phyloP scores from a whole-genome alignment of 2,329 filamentous ascomycete genomes.

The Teratosphaeria pseudoeucalypti region DNA sequence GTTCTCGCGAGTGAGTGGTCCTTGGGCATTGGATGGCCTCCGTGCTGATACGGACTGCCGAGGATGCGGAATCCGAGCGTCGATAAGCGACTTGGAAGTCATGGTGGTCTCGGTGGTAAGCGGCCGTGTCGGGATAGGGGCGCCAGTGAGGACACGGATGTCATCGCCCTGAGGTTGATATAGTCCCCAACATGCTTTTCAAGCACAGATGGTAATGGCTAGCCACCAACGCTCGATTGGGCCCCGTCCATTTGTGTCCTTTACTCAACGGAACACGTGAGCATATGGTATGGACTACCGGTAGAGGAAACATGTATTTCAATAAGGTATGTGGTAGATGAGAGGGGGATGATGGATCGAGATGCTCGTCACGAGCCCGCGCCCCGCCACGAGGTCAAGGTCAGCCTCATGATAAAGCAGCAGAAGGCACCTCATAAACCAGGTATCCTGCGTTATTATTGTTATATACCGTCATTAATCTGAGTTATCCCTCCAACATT shows the following conservation, averaged over 20 bases:
- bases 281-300: neutral
- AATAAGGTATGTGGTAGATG: neutral
- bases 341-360: neutral
- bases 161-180: too few relatives aligned
- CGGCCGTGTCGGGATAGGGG: too few relatives aligned
- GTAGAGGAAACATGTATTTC: neutral
- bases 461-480: neutral
- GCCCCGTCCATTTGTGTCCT: too few relatives aligned
- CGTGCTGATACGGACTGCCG: neutral
- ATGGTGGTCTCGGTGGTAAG: slow-evolving; percentile 1
- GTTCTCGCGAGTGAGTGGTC: slow-evolving; percentile 8
- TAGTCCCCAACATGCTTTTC: too few relatives aligned
- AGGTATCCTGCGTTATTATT: neutral
- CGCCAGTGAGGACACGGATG: too few relatives aligned
- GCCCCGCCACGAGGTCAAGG: neutral
- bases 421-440: neutral
- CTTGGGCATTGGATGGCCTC: slow-evolving; percentile 6
- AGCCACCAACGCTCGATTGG: too few relatives aligned
- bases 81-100: slow-evolving; percentile 8
- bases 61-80: slow-evolving; percentile 6
- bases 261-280: too few relatives aligned
- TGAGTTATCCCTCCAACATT: neutral
- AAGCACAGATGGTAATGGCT: too few relatives aligned
- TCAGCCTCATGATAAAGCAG: neutral
- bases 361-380: neutral